phyloP scores from a whole-genome alignment of 225 moss, liverwort and hornwort genomes.

The Polytrichum formosum region DNA sequence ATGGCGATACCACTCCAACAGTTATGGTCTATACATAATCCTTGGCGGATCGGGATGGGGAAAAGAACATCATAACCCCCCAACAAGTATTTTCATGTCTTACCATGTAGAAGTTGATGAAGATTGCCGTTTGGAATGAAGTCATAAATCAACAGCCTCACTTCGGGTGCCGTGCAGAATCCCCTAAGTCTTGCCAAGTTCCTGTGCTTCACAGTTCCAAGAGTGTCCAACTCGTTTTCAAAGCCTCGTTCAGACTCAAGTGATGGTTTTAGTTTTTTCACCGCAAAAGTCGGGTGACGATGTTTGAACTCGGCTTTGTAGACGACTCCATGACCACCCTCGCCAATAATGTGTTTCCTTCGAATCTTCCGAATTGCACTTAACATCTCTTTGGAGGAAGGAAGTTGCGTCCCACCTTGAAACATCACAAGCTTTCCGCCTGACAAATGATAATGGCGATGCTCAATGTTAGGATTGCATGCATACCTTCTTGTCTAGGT shows the following conservation, averaged over 20 bases:
- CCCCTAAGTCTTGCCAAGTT: constrained; percentile 54
- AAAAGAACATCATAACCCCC: neutral
- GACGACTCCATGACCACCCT: constrained; percentile 56
- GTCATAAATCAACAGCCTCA: constrained; percentile 52
- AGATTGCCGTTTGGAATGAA: constrained; percentile 48
- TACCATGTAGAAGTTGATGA: constrained; percentile 44
- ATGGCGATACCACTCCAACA: neutral
- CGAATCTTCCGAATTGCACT: constrained; percentile 29
- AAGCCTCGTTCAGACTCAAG: constrained; percentile 51
- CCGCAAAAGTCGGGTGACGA: constrained; percentile 26
- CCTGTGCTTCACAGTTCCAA: constrained; percentile 53
- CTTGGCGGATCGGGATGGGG: neutral
- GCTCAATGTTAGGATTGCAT: neutral
- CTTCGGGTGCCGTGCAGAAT: constrained; percentile 39
- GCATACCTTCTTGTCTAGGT: too few relatives aligned
- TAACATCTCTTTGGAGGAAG: constrained; percentile 51
- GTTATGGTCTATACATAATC: neutral
- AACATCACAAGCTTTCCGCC: constrained; percentile 62
- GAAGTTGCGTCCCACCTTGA: constrained; percentile 27
- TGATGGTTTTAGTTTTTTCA: constrained; percentile 40
- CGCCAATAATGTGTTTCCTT: constrained; percentile 41
- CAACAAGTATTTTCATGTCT: neutral
- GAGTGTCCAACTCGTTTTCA: constrained; percentile 48
- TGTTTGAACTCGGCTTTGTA: constrained; percentile 37
- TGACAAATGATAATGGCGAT: constrained; percentile 5